Conservation (phyloP, 2,329 filamentous ascomycete species). For the Trichoderma gracile region DNA sequence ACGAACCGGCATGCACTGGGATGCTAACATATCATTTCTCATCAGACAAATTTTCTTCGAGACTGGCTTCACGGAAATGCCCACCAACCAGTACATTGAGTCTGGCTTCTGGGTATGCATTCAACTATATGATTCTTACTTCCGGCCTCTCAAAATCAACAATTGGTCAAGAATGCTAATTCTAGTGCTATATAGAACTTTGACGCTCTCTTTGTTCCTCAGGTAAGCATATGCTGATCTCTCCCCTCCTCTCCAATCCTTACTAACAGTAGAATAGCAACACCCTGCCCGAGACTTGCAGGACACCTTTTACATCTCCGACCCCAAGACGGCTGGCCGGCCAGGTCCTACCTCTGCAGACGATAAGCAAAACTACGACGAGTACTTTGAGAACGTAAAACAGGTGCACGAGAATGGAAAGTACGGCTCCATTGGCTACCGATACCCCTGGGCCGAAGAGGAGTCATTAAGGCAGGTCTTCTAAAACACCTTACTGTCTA, state of each 20-base stretch:
- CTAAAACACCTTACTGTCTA: neutral
- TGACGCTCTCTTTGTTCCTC: constrained; percentile 92
- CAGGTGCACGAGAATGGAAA: constrained; percentile 88
- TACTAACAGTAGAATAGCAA: constrained; percentile 51
- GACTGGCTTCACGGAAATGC: constrained; percentile 99
- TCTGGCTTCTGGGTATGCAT: constrained; percentile 78
- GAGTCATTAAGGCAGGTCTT: constrained; percentile 65
- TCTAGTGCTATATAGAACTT: constrained; percentile 61
- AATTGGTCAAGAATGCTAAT: neutral
- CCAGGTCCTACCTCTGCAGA: constrained; percentile 58
- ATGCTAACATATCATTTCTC: neutral
- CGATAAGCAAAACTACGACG: constrained; percentile 68
- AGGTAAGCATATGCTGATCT: constrained; percentile 38
- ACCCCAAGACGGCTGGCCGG: constrained; percentile 74
- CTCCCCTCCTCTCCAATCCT: neutral
- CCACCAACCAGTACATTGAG: constrained; percentile 89
- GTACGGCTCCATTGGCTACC: constrained; percentile 93
- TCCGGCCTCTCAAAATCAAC: neutral
- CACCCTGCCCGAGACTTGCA: constrained; percentile 96
- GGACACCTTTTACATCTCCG: constrained; percentile 97
- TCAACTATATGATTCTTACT: neutral
- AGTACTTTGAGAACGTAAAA: constrained; percentile 86
- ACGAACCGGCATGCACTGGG: neutral
- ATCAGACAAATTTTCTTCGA: constrained; percentile 88
- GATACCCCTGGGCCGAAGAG: constrained; percentile 88